Percentiles rank a stretch among this genome's conserved stretches.
These are phyloP conservation scores for Panicum miliaceum DNA, from an alignment of 176 grass and related monocot species.

Conservation along the genomic window DNA sequence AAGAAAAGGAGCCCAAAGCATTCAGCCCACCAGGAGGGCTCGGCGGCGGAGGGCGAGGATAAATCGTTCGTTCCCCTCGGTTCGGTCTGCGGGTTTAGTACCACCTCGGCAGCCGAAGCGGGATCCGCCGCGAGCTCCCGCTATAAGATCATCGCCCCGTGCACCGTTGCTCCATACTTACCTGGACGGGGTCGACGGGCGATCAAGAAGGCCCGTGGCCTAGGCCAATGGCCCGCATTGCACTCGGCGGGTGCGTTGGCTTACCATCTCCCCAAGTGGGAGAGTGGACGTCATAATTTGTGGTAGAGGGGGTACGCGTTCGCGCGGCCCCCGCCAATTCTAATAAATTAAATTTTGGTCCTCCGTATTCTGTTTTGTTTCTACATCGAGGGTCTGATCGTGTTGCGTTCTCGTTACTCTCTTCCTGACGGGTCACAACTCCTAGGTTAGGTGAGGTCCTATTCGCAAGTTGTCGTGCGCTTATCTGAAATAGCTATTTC, in stretches of 20 bases:
- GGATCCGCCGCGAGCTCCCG: rapidly evolving
- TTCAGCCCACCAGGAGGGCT: neutral
- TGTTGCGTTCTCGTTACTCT: too few relatives aligned
- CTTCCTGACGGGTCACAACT: too few relatives aligned
- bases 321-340: slow-evolving; percentile 67
- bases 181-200: slow-evolving; percentile 50
- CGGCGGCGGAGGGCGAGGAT: neutral
- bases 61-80: neutral
- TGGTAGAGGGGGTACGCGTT: slow-evolving; percentile 67
- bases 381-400: too few relatives aligned
- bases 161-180: neutral
- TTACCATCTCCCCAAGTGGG: slow-evolving; percentile 55
- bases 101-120: neutral
- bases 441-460: too few relatives aligned
- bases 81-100: slow-evolving; percentile 8
- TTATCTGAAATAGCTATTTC: too few relatives aligned
- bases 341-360: neutral
- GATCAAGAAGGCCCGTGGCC: slow-evolving; percentile 40
- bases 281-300: slow-evolving; percentile 60
- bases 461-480: too few relatives aligned
- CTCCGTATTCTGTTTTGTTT: too few relatives aligned
- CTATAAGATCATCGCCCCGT: rapidly evolving
- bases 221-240: slow-evolving; percentile 48
- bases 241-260: slow-evolving; percentile 42
- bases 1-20: neutral